These are phyloP conservation scores for Silene vulgaris DNA, from an alignment of 179 eudicot genomes.

Conservation along the genomic window DNA sequence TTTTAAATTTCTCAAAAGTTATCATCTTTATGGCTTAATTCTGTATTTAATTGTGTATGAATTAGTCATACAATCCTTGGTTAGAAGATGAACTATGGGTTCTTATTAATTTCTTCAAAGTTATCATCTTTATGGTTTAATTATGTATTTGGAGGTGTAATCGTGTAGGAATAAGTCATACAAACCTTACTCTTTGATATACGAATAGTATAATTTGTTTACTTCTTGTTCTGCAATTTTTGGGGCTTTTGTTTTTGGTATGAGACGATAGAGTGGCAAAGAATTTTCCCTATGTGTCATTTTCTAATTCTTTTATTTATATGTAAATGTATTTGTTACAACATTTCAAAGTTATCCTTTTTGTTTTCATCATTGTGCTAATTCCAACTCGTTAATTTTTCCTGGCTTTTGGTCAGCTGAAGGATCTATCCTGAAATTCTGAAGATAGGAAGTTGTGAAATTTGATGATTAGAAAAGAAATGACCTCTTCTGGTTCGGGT, in stretches of 20 bases:
- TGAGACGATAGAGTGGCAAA: no score
- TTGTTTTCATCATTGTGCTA: conserved; percentile 4
- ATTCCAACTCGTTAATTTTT: conserved; percentile 2
- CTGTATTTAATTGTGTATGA: background rate
- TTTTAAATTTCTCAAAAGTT: conserved; percentile 8
- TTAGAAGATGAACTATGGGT: conserved; percentile 5
- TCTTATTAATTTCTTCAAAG: background rate
- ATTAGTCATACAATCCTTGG: background rate
- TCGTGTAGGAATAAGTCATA: no score
- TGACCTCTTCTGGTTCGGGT: conserved; percentile 50
- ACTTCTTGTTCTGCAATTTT: background rate
- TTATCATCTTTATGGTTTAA: no score
- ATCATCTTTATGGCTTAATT: background rate
- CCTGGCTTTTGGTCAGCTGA: conserved; percentile 22
- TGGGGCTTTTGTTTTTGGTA: no score
- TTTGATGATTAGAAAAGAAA: conserved; percentile 21
- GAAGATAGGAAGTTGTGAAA: conserved; percentile 7
- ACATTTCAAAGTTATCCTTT: background rate
- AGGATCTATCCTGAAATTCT: conserved; percentile 18
- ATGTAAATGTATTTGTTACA: no score
- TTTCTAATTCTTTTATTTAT: background rate
- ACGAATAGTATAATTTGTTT: background rate
- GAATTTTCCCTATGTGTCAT: background rate
- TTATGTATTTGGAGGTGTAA: no score
- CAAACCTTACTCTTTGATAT: background rate